Evolutionary conservation across 257 asterid genomes (phyloP).

Genomic region (Nicotiana attenuata): DNA sequence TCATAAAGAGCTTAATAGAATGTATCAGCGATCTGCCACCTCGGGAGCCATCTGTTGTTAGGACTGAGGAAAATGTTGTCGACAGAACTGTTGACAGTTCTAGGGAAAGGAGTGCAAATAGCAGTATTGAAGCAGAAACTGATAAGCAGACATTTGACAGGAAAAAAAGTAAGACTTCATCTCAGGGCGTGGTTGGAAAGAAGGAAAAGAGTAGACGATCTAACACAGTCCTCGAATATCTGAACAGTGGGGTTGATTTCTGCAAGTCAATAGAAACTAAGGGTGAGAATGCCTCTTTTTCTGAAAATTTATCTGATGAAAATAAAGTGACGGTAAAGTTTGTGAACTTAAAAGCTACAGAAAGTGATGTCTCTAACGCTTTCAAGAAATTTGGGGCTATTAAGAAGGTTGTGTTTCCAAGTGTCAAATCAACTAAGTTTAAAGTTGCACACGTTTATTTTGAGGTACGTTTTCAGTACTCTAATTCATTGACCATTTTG

Average conservation of each 20-base stretch:
- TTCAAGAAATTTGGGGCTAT: slow-evolving; percentile 39
- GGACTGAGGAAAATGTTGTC: slow-evolving; percentile 3
- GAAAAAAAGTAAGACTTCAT: slow-evolving; percentile 10
- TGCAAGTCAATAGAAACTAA: slow-evolving; percentile 16
- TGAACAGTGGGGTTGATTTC: slow-evolving; percentile 15
- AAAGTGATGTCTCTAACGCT: not conserved
- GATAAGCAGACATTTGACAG: slow-evolving; percentile 14
- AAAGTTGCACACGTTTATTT: slow-evolving; percentile 39
- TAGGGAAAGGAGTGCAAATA: slow-evolving; percentile 6
- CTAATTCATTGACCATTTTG: not conserved
- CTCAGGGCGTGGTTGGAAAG: not conserved
- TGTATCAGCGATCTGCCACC: slow-evolving; percentile 11
- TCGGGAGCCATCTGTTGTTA: not conserved
- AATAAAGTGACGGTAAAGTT: slow-evolving; percentile 40
- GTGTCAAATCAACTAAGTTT: slow-evolving; percentile 14
- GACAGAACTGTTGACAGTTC: slow-evolving; percentile 6
- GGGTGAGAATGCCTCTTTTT: slow-evolving; percentile 4
- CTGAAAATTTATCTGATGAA: slow-evolving; percentile 19
- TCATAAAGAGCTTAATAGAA: slow-evolving; percentile 20
- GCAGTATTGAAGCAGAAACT: slow-evolving; percentile 4
- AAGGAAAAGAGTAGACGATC: not conserved
- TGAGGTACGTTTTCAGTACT: slow-evolving; percentile 30
- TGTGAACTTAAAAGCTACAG: not conserved
- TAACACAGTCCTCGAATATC: slow-evolving; percentile 1
- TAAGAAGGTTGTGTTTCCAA: slow-evolving; percentile 26